These are phyloP conservation scores for Scedosporium aurantiacum DNA, from an alignment of 2,329 filamentous ascomycete genomes.

Conservation along the genomic window DNA sequence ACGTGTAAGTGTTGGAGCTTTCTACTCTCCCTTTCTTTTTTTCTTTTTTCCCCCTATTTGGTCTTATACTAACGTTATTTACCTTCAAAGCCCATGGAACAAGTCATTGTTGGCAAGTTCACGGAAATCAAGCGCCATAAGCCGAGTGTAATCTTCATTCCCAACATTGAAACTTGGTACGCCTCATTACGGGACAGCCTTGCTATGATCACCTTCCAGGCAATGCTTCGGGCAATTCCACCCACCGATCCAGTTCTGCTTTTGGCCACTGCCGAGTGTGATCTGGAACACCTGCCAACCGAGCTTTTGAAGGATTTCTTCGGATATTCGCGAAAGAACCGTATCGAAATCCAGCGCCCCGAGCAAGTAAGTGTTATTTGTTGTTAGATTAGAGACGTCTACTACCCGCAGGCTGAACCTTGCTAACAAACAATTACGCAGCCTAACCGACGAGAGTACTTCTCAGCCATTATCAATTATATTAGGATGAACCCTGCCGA, in stretches of 20 bases:
- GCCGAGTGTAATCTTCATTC: constrained; percentile 90
- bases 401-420: not conserved
- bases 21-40: not conserved
- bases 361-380: constrained; percentile 32
- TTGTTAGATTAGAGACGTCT: not conserved
- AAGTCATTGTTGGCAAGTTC: constrained; percentile 82
- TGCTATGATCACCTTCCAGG: constrained; percentile 69
- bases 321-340: constrained; percentile 71
- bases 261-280: constrained; percentile 70
- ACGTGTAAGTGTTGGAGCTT: constrained; percentile 40
- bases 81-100: constrained; percentile 54
- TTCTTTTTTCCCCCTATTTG: constrained; percentile 11
- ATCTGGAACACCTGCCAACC: constrained; percentile 47
- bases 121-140: constrained; percentile 89
- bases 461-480: constrained; percentile 61
- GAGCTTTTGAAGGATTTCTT: constrained; percentile 69
- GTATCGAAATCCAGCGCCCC: constrained; percentile 59
- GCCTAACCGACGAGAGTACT: constrained; percentile 66
- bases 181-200: constrained; percentile 48
- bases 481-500: constrained; percentile 70
- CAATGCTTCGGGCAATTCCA: constrained; percentile 70
- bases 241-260: constrained; percentile 84
- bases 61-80: constrained; percentile 13
- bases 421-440: constrained; percentile 15
- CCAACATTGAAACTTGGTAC: constrained; percentile 83